These are phyloP conservation scores for Mentha longifolia DNA, from an alignment of 257 asterid genomes.

Conservation along the genomic window DNA sequence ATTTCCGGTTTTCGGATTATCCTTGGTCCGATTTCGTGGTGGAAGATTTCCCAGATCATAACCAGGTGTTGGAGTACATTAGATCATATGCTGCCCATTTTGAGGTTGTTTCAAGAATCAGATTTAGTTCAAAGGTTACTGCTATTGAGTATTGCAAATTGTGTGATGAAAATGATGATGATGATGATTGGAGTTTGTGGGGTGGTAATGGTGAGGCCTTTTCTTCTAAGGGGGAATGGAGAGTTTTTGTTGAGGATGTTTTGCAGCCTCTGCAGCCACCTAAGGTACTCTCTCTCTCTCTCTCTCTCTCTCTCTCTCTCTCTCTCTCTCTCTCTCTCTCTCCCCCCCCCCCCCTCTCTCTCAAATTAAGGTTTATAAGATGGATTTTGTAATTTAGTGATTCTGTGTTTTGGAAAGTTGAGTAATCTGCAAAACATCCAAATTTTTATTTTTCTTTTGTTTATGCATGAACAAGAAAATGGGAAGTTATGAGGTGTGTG, in stretches of 20 bases:
- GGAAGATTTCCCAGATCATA: constrained; percentile 49
- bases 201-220: constrained; percentile 54
- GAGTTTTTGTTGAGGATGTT: constrained; percentile 45
- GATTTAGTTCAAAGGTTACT: constrained; percentile 44
- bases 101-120: constrained; percentile 37
- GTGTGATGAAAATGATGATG: constrained; percentile 29
- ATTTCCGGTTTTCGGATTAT: constrained; percentile 65
- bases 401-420: constrained; percentile 51
- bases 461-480: too few species aligned
- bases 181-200: constrained; percentile 43
- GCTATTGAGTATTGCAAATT: constrained; percentile 35
- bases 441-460: too few species aligned
- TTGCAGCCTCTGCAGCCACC: constrained; percentile 34
- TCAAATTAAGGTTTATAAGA: background rate
- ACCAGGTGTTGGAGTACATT: constrained; percentile 56
- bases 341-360: background rate
- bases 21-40: constrained; percentile 53
- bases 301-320: background rate
- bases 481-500: too few species aligned
- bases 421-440: constrained; percentile 57
- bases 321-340: background rate
- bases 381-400: constrained; percentile 6
- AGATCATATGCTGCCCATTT: constrained; percentile 54
- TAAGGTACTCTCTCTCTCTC: constrained; percentile 33
- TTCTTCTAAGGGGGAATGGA: constrained; percentile 52